These are phyloP conservation scores for Gaertneriomyces sp. DNA, from an alignment of 192 early-diverging fungal genomes.

Conservation along the genomic window DNA sequence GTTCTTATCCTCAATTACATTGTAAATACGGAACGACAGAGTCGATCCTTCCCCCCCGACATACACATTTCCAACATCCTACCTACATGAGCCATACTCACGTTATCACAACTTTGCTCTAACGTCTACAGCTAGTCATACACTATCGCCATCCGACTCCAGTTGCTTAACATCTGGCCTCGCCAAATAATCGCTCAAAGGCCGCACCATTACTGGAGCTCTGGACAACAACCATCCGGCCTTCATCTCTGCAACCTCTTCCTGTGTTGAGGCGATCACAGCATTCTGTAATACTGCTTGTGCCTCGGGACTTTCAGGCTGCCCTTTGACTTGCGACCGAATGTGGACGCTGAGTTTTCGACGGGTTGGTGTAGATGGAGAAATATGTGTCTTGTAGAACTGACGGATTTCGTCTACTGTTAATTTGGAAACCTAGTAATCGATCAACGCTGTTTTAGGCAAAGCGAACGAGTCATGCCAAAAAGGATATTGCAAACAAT, in stretches of 20 bases:
- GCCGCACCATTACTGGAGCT: slow-evolving; percentile 11
- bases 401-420: slow-evolving; percentile 46
- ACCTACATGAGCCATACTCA: too few relatives aligned
- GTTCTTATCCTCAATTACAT: too few relatives aligned
- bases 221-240: slow-evolving; percentile 13
- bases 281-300: slow-evolving; percentile 2
- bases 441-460: neutral
- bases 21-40: too few relatives aligned
- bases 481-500: too few relatives aligned
- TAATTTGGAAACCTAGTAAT: slow-evolving; percentile 23
- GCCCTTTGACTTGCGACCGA: slow-evolving; percentile 20
- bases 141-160: too few relatives aligned
- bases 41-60: too few relatives aligned
- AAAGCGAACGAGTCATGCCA: too few relatives aligned
- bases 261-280: slow-evolving; percentile 2
- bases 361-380: slow-evolving; percentile 44
- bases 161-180: neutral
- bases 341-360: slow-evolving; percentile 68
- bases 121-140: too few relatives aligned
- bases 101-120: too few relatives aligned
- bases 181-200: slow-evolving; percentile 8
- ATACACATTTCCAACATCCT: too few relatives aligned
- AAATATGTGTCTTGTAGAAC: slow-evolving; percentile 61
- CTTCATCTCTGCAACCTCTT: slow-evolving; percentile 25
- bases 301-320: neutral